phyloP scores from a whole-genome alignment of 2,329 filamentous ascomycete species.

The Fusarium pseudograminearum region DNA sequence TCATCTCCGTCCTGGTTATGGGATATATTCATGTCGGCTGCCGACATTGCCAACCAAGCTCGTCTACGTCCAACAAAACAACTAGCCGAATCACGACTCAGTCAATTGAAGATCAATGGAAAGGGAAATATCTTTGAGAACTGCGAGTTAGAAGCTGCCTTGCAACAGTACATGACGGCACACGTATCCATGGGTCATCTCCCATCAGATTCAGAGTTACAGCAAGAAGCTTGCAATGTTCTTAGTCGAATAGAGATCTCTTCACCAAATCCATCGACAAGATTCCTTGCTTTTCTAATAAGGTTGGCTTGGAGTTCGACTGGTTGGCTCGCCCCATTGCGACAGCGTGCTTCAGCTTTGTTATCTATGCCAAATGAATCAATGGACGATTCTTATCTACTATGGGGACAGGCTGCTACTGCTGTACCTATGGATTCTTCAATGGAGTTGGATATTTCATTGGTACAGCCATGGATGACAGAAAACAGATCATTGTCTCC shows the following conservation, averaged over 20 bases:
- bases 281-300: conserved; percentile 36
- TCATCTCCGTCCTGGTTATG: conserved; percentile 32
- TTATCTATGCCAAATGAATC: conserved; percentile 6
- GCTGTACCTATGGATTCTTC: conserved; percentile 4
- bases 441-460: conserved; percentile 22
- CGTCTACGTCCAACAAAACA: conserved; percentile 31
- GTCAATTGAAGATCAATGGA: conserved; percentile 37
- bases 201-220: conserved; percentile 30
- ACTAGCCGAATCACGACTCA: conserved; percentile 22
- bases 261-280: conserved; percentile 8
- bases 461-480: conserved; percentile 19
- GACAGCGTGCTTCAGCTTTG: conserved; percentile 20
- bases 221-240: conserved; percentile 33
- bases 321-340: conserved; percentile 21
- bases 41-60: conserved; percentile 33
- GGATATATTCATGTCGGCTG: conserved; percentile 37
- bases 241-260: conserved; percentile 14
- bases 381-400: conserved; percentile 10
- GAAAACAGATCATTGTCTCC: conserved; percentile 29
- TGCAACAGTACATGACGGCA: conserved; percentile 29
- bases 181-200: conserved; percentile 28
- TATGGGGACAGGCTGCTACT: conserved; percentile 19
- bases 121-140: conserved; percentile 41
- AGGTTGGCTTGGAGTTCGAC: conserved; percentile 36
- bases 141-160: conserved; percentile 30